These are phyloP conservation scores for Acorus gramineus DNA, from an alignment of 106 monocot species.

Conservation along the genomic window DNA sequence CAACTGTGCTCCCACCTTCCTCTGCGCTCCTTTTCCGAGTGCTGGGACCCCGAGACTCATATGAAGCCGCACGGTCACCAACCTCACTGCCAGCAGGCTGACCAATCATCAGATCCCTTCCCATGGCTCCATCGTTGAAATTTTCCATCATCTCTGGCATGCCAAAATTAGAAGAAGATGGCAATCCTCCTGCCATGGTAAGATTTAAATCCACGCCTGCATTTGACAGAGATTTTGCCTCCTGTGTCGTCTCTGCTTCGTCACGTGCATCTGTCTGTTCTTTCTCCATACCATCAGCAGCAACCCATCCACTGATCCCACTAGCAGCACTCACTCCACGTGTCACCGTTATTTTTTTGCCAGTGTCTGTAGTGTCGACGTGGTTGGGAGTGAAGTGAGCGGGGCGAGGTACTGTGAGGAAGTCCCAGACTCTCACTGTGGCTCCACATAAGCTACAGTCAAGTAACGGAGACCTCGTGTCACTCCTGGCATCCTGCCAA, in stretches of 20 bases:
- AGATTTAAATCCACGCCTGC: constrained; percentile 82
- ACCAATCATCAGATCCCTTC: constrained; percentile 85
- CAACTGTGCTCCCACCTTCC: constrained; percentile 97
- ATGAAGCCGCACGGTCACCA: constrained; percentile 93
- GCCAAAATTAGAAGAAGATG: constrained; percentile 32
- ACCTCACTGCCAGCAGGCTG: constrained; percentile 98
- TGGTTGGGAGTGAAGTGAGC: constrained; percentile 40
- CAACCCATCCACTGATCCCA: constrained; percentile 67
- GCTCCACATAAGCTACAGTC: constrained; percentile 93
- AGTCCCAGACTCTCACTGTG: constrained; percentile 79
- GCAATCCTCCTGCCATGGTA: constrained; percentile 69
- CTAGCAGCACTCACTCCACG: constrained; percentile 92
- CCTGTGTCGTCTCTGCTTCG: constrained; percentile 53
- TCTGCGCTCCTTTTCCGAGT: constrained; percentile 72
- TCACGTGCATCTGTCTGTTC: constrained; percentile 45
- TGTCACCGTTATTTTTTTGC: constrained; percentile 49
- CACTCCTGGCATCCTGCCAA: constrained; percentile 36
- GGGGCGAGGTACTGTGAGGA: constrained; percentile 49
- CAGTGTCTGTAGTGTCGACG: constrained; percentile 31
- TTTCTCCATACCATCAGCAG: constrained; percentile 48
- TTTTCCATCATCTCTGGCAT: constrained; percentile 31
- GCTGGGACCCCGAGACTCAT: constrained; percentile 94
- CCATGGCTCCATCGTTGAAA: constrained; percentile 56
- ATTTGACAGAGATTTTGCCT: constrained; percentile 59
- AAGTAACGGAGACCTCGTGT: constrained; percentile 66